Conservation (phyloP, 2,329 filamentous ascomycete genomes). For the Emmonsiellopsis sp. region DNA sequence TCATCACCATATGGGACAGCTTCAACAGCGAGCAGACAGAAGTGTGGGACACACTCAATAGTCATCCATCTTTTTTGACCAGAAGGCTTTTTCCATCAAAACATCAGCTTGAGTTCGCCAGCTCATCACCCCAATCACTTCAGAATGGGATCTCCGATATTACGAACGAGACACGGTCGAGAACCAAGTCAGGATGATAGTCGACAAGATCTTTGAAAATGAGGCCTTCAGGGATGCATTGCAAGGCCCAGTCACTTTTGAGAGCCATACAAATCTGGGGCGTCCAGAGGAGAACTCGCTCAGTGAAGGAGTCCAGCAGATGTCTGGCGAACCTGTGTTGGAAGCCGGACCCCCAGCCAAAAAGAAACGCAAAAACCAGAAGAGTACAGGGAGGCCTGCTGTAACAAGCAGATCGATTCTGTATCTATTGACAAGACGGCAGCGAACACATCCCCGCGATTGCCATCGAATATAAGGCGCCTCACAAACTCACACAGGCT, state of each 20-base stretch:
- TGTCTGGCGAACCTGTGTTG: constrained; percentile 10
- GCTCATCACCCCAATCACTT: constrained; percentile 24
- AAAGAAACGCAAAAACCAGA: neutral
- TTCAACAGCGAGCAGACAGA: constrained; percentile 3
- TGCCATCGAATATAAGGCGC: constrained; percentile 20
- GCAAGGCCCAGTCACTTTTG: constrained; percentile 25
- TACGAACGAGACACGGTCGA: constrained; percentile 29
- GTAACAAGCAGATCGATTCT: constrained; percentile 6
- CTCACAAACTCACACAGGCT: constrained; percentile 16
- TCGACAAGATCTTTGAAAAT: constrained; percentile 21
- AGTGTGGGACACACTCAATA: constrained; percentile 7
- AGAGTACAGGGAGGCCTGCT: neutral
- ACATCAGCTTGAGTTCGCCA: constrained; percentile 7
- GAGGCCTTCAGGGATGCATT: constrained; percentile 18
- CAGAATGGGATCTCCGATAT: constrained; percentile 25
- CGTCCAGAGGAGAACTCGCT: constrained; percentile 7
- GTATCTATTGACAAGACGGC: constrained; percentile 9
- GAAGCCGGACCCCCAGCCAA: constrained; percentile 5
- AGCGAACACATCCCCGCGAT: constrained; percentile 14
- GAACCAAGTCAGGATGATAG: constrained; percentile 25
- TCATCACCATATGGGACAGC: constrained; percentile 5
- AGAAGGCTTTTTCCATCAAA: constrained; percentile 7
- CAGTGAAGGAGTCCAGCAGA: constrained; percentile 5
- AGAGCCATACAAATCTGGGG: constrained; percentile 29
- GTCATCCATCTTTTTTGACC: constrained; percentile 5